Percentiles rank a stretch among this genome's conserved stretches.
Evolutionary conservation across 805 yeast species (phyloP).

Genomic region (Ogataea henricii): DNA sequence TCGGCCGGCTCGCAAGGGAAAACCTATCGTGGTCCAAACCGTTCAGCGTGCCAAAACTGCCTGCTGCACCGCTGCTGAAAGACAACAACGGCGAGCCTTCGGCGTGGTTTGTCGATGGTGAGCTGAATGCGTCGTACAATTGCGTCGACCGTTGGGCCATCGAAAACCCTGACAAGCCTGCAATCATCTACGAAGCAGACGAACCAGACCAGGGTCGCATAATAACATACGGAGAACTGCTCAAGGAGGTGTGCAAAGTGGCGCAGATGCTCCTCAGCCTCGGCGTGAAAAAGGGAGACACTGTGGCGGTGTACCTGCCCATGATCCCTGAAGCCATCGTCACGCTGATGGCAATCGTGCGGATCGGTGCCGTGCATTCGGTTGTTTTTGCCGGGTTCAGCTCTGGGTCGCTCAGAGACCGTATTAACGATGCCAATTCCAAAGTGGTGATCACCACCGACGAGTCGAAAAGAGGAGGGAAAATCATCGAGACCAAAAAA

Average conservation of each 20-base stretch:
- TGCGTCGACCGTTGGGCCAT: constrained; percentile 84
- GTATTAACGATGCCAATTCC: constrained; percentile 71
- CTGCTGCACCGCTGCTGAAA: constrained; percentile 41
- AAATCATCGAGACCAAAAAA: constrained; percentile 75
- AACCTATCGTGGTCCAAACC: constrained; percentile 54
- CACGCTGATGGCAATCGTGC: constrained; percentile 72
- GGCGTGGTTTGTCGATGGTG: constrained; percentile 80
- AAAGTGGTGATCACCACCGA: constrained; percentile 77
- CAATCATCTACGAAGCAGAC: constrained; percentile 81
- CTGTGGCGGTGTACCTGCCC: constrained; percentile 84
- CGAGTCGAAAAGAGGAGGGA: constrained; percentile 83
- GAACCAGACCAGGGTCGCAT: constrained; percentile 64
- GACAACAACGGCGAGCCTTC: constrained; percentile 53
- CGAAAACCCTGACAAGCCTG: constrained; percentile 67
- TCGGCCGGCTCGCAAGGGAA: constrained; percentile 53
- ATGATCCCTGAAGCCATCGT: constrained; percentile 82
- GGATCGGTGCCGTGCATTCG: constrained; percentile 84
- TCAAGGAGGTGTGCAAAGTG: constrained; percentile 67
- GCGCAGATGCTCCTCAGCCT: constrained; percentile 66
- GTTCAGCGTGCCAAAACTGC: constrained; percentile 50
- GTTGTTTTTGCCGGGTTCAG: constrained; percentile 87
- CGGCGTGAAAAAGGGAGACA: constrained; percentile 80
- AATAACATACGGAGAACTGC: constrained; percentile 70
- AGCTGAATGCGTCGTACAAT: constrained; percentile 77
- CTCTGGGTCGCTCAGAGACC: constrained; percentile 68